These are phyloP conservation scores for Russula vinacea DNA, from an alignment of 768 basidiomycete genomes.

Conservation along the genomic window DNA sequence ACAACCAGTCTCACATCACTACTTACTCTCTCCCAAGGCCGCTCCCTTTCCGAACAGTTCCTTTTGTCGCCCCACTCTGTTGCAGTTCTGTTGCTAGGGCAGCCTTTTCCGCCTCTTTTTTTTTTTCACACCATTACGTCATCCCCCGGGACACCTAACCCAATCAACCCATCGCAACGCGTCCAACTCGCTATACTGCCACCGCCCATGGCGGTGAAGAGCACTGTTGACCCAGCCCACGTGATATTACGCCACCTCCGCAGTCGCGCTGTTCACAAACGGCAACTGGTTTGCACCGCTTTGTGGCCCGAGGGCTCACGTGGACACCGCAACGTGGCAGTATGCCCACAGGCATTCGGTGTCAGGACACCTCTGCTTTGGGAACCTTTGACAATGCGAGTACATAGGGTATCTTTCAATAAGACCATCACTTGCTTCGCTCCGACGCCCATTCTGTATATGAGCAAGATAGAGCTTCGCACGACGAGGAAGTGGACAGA, in stretches of 20 bases:
- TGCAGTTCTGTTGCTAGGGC: conserved; percentile 3
- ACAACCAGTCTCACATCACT: background rate
- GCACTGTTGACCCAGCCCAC: background rate
- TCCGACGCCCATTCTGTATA: too few species aligned
- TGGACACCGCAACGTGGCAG: too few species aligned
- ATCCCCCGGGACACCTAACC: background rate
- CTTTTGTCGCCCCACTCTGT: background rate
- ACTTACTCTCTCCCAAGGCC: background rate
- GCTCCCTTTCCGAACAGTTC: background rate
- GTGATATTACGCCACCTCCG: background rate
- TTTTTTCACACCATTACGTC: background rate
- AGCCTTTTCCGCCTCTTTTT: background rate
- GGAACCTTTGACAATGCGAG: too few species aligned
- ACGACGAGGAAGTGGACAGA: background rate
- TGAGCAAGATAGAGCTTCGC: too few species aligned
- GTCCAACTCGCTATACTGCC: background rate
- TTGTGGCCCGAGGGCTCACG: background rate
- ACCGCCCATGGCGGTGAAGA: background rate
- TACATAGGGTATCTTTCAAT: too few species aligned
- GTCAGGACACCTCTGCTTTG: too few species aligned
- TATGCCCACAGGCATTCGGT: too few species aligned
- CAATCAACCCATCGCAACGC: background rate
- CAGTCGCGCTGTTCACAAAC: background rate
- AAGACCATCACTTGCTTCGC: too few species aligned
- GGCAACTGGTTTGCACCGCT: background rate